Conservation (phyloP, 2,329 filamentous ascomycete species). For the Dactylellina leptospora region DNA sequence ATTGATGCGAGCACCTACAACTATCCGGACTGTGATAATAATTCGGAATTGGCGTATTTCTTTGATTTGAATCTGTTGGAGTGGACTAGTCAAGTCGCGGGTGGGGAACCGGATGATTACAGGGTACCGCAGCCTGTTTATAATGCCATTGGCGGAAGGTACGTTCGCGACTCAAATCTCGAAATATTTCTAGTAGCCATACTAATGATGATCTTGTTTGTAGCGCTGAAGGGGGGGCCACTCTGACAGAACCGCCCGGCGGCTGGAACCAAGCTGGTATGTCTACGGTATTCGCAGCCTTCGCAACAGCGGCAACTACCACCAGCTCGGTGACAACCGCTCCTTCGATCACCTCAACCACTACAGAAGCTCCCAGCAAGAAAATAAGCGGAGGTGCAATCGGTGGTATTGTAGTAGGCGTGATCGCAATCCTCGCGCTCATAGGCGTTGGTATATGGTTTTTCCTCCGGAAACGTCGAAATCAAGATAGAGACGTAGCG, state of each 20-base stretch:
- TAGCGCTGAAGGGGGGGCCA: conserved; percentile 45
- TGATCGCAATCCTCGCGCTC: conserved; percentile 15
- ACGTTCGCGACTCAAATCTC: neutral
- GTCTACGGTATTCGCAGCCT: conserved; percentile 43
- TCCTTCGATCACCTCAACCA: neutral
- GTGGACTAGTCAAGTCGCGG: conserved; percentile 23
- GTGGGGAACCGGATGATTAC: conserved; percentile 21
- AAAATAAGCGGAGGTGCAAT: conserved; percentile 26
- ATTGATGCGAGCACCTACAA: conserved; percentile 25
- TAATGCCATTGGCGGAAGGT: conserved; percentile 38
- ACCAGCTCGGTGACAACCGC: conserved; percentile 1
- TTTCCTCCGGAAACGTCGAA: conserved; percentile 29
- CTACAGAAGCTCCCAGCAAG: neutral
- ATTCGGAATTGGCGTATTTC: conserved; percentile 21
- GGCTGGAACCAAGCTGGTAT: conserved; percentile 45
- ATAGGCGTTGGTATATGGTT: conserved; percentile 33
- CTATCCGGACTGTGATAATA: conserved; percentile 27
- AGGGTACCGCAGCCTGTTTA: conserved; percentile 35
- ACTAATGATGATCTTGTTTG: neutral
- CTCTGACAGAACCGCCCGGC: conserved; percentile 37
- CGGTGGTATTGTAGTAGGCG: conserved; percentile 39
- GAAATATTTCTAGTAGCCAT: neutral
- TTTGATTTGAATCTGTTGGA: conserved; percentile 46
- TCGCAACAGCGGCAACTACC: conserved; percentile 18
- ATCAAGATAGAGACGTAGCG: neutral